Conservation (phyloP, 1,284 basidiomycete genomes). For the Mycosarcoma maydis region DNA sequence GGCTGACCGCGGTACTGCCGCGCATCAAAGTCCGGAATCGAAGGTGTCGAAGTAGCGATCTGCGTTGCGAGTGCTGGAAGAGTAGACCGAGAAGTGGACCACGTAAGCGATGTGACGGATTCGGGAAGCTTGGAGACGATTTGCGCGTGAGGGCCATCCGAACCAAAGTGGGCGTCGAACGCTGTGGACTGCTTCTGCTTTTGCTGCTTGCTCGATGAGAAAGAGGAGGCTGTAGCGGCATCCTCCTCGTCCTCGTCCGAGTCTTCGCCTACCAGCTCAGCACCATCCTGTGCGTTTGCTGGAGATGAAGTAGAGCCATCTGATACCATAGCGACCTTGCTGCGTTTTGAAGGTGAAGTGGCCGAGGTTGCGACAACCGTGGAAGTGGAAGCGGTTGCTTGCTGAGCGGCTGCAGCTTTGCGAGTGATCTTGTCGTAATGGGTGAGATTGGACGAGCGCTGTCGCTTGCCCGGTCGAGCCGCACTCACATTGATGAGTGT, state of each 20-base stretch:
- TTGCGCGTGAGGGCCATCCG: slow-evolving; percentile 42
- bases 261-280: slow-evolving; percentile 28
- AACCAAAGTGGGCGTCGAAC: slow-evolving; percentile 47
- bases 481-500: slow-evolving; percentile 95
- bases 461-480: slow-evolving; percentile 70
- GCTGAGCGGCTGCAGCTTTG: slow-evolving; percentile 33
- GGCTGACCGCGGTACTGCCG: slow-evolving; percentile 36
- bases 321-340: slow-evolving; percentile 7
- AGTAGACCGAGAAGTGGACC: slow-evolving; percentile 24
- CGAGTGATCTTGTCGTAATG: slow-evolving; percentile 40
- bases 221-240: neutral
- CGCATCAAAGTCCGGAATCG: slow-evolving; percentile 17
- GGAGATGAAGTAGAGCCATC: neutral
- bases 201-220: slow-evolving; percentile 12
- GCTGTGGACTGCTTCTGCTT: slow-evolving; percentile 34
- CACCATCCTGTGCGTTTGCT: slow-evolving; percentile 6
- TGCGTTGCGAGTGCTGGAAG: slow-evolving; percentile 28
- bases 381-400: slow-evolving; percentile 37
- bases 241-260: slow-evolving; percentile 38
- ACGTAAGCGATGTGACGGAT: slow-evolving; percentile 23
- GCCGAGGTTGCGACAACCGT: slow-evolving; percentile 11
- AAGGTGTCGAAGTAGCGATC: slow-evolving; percentile 21
- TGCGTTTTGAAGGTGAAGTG: slow-evolving; percentile 23
- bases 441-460: slow-evolving; percentile 53
- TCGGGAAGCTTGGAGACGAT: slow-evolving; percentile 42